Conservation (phyloP, 176 grass and related monocot genomes). For the bread wheat (Triticum aestivum) region DNA sequence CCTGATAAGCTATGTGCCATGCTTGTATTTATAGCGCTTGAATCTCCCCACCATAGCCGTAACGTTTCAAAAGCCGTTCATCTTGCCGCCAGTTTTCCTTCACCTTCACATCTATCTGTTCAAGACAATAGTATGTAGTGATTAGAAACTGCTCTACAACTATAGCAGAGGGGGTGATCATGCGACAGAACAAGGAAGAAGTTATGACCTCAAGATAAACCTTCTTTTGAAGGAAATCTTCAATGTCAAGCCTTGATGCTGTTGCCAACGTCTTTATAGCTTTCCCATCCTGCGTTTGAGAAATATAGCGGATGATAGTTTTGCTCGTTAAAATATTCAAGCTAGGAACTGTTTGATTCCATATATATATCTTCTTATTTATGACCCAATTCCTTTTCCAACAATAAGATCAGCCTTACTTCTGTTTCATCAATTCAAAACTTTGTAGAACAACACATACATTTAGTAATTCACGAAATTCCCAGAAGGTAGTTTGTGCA, state of each 20-base stretch:
- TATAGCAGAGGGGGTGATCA: neutral
- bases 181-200: neutral
- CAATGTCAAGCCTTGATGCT: slow-evolving; percentile 94
- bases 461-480: neutral
- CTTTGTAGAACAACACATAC: neutral
- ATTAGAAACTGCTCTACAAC: slow-evolving; percentile 1
- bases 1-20: neutral
- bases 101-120: slow-evolving; percentile 81
- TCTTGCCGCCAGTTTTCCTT: slow-evolving; percentile 96
- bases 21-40: slow-evolving; percentile 41
- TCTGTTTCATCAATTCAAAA: neutral
- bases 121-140: neutral
- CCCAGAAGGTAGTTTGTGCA: neutral
- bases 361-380: neutral
- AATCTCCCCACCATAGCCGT: slow-evolving; percentile 87
- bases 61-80: slow-evolving; percentile 75
- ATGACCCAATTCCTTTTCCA: neutral
- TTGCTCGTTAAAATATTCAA: neutral
- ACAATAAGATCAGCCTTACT: neutral
- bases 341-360: neutral
- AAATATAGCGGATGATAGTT: neutral
- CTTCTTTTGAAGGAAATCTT: slow-evolving; percentile 99
- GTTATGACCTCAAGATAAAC: slow-evolving; percentile 80
- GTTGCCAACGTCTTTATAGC: slow-evolving; percentile 88
- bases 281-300: slow-evolving; percentile 65